Evolutionary conservation across 805 yeast genomes (phyloP), one percentile per base, ranked within the genome.

Genomic region (Monosporozyma unispora): DNA sequence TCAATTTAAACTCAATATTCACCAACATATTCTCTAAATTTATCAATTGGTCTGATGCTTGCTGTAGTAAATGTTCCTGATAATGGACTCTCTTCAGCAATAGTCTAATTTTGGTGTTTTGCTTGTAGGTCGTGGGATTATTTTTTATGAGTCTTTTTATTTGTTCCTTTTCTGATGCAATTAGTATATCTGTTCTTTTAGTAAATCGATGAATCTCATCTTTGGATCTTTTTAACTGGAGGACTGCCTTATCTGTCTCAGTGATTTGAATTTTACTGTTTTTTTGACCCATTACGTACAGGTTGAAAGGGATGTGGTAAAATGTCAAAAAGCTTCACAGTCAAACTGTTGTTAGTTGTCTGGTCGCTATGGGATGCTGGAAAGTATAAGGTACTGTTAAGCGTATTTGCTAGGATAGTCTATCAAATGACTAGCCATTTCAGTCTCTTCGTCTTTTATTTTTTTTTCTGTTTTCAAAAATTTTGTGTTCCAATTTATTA

Each of bases 151-250:
- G 55, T 7, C 49, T 41, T 49, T 63, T 70, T 4, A 71, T 58
- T 45, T 59, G 55, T 3, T 28, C 70, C 1, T 72, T 72, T 64
- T 93, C 97, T 31, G 78, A 70, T 10, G 71, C 72, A 16, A 87
- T 76, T 3, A 87, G 76, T 0, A 68, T 64, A 27, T 72, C 70
- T 35, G 90, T 76, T 52, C 79, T 78, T 44, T 62, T 64, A 11
- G 72, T 67, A 54, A 89, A 86, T 64, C 84, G 86, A 56, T 78
- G 78, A 21, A 93, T 74, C 54, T 82, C 83, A 67, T 93, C 99
- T 52, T 96, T 73, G 57, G 95, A 97, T 37, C 85, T 71, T 63
- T 93, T 93, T 57, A 93, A 73, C 61, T 90, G 93, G 54, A 88
- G 74, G 10, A 93, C 78, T 0, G 97, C 96, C 60, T 74, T 78